A percentile compares a stretch with the other conserved stretches of the same genome.
phyloP scores from a whole-genome alignment of 23 red algal genomes.

The Gracilariopsis chorda region DNA sequence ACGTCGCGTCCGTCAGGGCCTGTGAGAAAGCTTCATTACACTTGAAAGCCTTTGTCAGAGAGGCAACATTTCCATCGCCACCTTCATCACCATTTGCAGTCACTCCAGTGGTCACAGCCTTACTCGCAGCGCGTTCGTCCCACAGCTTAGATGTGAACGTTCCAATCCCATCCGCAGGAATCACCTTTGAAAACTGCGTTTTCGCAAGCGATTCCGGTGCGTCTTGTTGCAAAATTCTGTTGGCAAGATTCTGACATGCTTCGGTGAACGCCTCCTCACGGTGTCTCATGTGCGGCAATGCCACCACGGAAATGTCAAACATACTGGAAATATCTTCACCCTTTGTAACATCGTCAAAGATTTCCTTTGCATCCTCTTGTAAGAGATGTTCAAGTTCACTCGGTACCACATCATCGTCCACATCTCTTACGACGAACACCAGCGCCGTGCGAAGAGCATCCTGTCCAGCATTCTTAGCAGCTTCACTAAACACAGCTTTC shows the following conservation, averaged over 20 bases:
- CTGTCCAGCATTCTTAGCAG: conserved; percentile 26
- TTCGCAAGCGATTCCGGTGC: conserved; percentile 16
- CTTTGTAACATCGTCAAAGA: conserved; percentile 36
- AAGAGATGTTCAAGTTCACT: conserved; percentile 5
- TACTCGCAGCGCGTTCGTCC: conserved; percentile 58
- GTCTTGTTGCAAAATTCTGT: conserved; percentile 29
- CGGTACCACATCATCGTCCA: conserved; percentile 51
- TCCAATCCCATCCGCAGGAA: conserved; percentile 88
- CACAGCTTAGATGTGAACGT: conserved; percentile 77
- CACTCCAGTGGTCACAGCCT: neutral
- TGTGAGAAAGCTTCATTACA: conserved; percentile 85
- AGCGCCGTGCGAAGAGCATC: conserved; percentile 58
- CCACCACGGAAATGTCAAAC: conserved; percentile 62
- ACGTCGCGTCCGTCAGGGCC: conserved; percentile 35
- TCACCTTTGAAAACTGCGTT: conserved; percentile 78
- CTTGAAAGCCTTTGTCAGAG: conserved; percentile 52
- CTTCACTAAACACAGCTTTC: conserved; percentile 69
- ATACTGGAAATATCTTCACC: conserved; percentile 23
- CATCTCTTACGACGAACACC: conserved; percentile 83
- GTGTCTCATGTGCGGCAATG: conserved; percentile 78
- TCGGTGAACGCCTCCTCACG: conserved; percentile 52
- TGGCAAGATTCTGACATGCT: conserved; percentile 23
- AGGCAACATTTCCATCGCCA: conserved; percentile 11
- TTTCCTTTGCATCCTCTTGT: conserved; percentile 46
- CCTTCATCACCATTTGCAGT: neutral